These are phyloP conservation scores for Cardiosporidium cionae DNA, from an alignment of 169 alveolate genomes.

Conservation along the genomic window DNA sequence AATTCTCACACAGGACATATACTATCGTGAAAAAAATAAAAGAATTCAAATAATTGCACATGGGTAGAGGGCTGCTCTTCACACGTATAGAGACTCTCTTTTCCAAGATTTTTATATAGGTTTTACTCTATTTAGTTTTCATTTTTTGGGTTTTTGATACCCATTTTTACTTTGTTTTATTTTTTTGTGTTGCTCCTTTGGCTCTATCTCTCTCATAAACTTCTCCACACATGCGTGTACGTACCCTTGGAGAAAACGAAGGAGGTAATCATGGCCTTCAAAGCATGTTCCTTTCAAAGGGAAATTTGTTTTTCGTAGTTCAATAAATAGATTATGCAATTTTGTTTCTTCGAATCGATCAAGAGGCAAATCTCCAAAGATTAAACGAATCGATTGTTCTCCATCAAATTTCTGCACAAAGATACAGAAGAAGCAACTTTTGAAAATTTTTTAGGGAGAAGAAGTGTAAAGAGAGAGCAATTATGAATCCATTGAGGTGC, in stretches of 20 bases:
- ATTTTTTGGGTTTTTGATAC: too few relatives aligned
- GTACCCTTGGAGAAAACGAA: constrained; percentile 51
- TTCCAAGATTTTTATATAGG: neutral
- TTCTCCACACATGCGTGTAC: neutral
- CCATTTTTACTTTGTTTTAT: too few relatives aligned
- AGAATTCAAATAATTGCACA: too few relatives aligned
- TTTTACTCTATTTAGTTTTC: too few relatives aligned
- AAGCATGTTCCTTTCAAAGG: constrained; percentile 37
- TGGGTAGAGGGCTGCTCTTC: too few relatives aligned
- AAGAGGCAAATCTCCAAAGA: constrained; percentile 49
- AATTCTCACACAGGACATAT: too few relatives aligned
- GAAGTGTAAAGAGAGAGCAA: too few relatives aligned
- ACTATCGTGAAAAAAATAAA: too few relatives aligned
- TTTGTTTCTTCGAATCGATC: constrained; percentile 39
- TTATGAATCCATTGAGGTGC: too few relatives aligned
- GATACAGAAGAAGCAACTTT: too few relatives aligned
- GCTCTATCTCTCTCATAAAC: neutral
- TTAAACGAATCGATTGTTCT: constrained; percentile 19
- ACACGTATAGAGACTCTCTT: neutral
- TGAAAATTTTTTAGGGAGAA: too few relatives aligned
- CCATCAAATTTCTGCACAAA: too few relatives aligned
- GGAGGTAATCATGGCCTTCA: constrained; percentile 31
- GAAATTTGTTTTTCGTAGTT: constrained; percentile 24
- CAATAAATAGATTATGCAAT: constrained; percentile 29
- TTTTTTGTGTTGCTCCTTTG: neutral